These are phyloP conservation scores for Polygonum maritimum DNA, from an alignment of 148 eudicot species.

Conservation along the genomic window DNA sequence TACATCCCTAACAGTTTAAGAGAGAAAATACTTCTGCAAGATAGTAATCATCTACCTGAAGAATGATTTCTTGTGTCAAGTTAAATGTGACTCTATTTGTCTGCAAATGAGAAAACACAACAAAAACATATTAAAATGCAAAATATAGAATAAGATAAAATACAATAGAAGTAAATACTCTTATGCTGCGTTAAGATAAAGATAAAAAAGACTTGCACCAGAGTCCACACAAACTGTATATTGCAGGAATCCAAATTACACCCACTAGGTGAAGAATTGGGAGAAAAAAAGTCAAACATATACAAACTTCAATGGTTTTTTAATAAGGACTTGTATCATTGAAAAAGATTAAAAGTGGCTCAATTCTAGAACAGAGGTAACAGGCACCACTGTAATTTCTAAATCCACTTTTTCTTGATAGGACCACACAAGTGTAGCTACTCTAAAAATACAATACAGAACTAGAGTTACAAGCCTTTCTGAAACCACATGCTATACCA, in stretches of 20 bases:
- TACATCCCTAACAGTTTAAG: background rate
- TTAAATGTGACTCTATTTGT: conserved; percentile 85
- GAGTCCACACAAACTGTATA: background rate
- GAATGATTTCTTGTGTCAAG: conserved; percentile 93
- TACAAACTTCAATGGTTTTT: background rate
- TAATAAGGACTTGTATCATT: background rate
- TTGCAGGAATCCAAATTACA: background rate
- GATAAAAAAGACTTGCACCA: background rate
- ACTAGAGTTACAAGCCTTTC: background rate
- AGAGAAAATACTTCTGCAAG: background rate
- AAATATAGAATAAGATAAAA: background rate
- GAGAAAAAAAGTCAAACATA: background rate
- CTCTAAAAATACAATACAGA: background rate
- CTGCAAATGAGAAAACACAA: conserved; percentile 30
- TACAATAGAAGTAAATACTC: background rate
- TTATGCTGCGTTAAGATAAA: background rate
- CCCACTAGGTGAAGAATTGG: background rate
- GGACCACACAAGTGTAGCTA: background rate
- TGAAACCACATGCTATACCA: background rate
- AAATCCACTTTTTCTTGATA: background rate
- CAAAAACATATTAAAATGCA: background rate
- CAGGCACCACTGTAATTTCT: background rate
- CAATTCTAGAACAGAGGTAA: background rate
- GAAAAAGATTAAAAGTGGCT: background rate
- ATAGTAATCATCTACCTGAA: conserved; percentile 50